Conservation (phyloP, 2,329 filamentous ascomycete species). For the Trichoderma koningiopsis region DNA sequence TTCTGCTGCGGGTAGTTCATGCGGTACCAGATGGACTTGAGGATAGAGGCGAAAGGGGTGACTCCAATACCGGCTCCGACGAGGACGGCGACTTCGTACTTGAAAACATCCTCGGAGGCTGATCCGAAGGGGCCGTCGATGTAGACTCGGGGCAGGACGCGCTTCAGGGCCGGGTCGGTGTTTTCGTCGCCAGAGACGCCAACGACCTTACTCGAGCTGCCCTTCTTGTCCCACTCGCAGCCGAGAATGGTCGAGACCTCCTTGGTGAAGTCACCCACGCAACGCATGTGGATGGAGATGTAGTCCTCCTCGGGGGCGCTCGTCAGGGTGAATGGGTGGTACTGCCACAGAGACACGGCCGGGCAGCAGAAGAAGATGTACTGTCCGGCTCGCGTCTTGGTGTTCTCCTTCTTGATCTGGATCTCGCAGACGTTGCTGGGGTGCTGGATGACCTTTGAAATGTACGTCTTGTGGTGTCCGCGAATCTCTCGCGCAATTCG, state of each 20-base stretch:
- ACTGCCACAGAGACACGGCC: constrained; percentile 84
- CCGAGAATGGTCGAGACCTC: constrained; percentile 70
- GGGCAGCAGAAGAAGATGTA: constrained; percentile 91
- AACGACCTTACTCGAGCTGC: constrained; percentile 65
- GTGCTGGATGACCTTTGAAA: constrained; percentile 87
- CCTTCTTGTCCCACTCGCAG: constrained; percentile 66
- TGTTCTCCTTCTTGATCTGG: constrained; percentile 88
- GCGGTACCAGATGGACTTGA: constrained; percentile 91
- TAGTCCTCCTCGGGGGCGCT: constrained; percentile 89
- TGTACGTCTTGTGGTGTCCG: constrained; percentile 79
- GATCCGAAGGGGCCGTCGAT: constrained; percentile 85
- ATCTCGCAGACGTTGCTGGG: constrained; percentile 88
- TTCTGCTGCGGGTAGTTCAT: constrained; percentile 85
- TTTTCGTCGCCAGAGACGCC: constrained; percentile 64
- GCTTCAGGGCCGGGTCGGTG: constrained; percentile 70
- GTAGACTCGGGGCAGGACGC: constrained; percentile 77
- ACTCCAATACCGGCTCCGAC: constrained; percentile 82
- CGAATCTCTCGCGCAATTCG: constrained; percentile 76
- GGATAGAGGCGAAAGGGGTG: constrained; percentile 82
- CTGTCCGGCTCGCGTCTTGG: constrained; percentile 77
- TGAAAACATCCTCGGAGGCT: constrained; percentile 86
- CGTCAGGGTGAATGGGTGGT: constrained; percentile 84
- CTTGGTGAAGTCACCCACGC: constrained; percentile 80
- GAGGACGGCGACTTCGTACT: constrained; percentile 79
- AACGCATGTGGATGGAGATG: constrained; percentile 82